phyloP scores from a whole-genome alignment of 2,329 filamentous ascomycete species.

The Aureobasidium namibiae region DNA sequence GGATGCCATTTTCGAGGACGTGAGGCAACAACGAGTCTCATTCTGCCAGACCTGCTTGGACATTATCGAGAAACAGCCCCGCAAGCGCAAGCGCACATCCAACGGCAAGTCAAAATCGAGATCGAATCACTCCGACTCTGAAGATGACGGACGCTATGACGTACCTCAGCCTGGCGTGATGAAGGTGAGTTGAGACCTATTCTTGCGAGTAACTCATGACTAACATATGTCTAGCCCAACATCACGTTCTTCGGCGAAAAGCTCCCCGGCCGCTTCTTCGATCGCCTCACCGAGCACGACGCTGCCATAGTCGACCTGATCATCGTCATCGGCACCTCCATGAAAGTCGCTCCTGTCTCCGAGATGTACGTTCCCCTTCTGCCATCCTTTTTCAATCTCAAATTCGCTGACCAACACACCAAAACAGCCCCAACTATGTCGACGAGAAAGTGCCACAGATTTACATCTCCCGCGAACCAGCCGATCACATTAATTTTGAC shows the following conservation, averaged over 20 bases:
- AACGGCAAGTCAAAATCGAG: constrained; percentile 35
- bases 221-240: constrained; percentile 57
- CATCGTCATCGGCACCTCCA: constrained; percentile 88
- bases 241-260: constrained; percentile 97
- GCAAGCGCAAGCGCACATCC: constrained; percentile 37
- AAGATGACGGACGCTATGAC: constrained; percentile 54
- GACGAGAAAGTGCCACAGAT: constrained; percentile 26
- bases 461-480: constrained; percentile 46
- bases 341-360: constrained; percentile 92
- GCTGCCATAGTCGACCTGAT: constrained; percentile 75
- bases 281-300: constrained; percentile 73
- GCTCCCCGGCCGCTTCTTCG: constrained; percentile 74
- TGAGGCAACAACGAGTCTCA: constrained; percentile 68
- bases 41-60: constrained; percentile 64
- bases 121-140: constrained; percentile 45
- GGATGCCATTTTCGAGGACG: constrained; percentile 69
- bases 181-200: constrained; percentile 43
- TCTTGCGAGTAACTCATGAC: background rate
- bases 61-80: constrained; percentile 31
- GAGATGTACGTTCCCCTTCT: constrained; percentile 50
- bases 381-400: background rate
- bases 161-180: constrained; percentile 69
- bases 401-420: background rate
- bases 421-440: constrained; percentile 22
- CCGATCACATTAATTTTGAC: constrained; percentile 88